These are phyloP conservation scores for Ajuga reptans DNA, from an alignment of 305 asterid genomes.

Conservation along the genomic window DNA sequence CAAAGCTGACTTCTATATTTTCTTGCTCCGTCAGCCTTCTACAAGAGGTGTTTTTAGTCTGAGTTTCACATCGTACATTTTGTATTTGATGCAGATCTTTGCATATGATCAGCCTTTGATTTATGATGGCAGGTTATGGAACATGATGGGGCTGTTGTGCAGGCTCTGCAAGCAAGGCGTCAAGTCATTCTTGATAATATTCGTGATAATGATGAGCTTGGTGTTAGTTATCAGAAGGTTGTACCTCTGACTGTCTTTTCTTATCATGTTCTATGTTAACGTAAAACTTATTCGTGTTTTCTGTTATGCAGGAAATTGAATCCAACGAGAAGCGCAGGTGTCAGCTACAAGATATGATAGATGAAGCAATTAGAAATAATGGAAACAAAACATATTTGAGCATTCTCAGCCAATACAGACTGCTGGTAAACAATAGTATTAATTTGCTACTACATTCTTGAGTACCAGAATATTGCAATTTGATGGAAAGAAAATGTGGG, in stretches of 20 bases:
- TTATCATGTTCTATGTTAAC: constrained; percentile 12
- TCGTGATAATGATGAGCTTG: constrained; percentile 94
- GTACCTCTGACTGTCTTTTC: constrained; percentile 17
- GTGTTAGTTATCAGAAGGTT: constrained; percentile 75
- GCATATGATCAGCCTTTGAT: not conserved
- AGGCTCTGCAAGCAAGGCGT: constrained; percentile 71
- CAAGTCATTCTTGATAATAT: constrained; percentile 89
- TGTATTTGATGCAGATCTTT: not conserved
- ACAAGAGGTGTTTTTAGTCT: not conserved
- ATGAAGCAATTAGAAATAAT: constrained; percentile 77
- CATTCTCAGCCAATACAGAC: constrained; percentile 84
- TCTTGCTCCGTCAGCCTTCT: constrained; percentile 4
- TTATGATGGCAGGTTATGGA: constrained; percentile 47
- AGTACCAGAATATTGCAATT: not conserved
- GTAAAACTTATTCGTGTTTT: constrained; percentile 16
- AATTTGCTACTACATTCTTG: constrained; percentile 1
- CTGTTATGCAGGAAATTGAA: constrained; percentile 64
- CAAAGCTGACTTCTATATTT: constrained; percentile 1
- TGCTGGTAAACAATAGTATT: constrained; percentile 51
- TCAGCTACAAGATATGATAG: constrained; percentile 78
- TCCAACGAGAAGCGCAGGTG: constrained; percentile 69
- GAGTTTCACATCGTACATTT: constrained; percentile 13
- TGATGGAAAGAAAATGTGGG: constrained; percentile 1
- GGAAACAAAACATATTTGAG: constrained; percentile 82
- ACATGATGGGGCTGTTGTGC: constrained; percentile 68